Base-by-base conservation (phyloP, 2,329 filamentous ascomycete species). In the Gremmenia infestans region DNA sequence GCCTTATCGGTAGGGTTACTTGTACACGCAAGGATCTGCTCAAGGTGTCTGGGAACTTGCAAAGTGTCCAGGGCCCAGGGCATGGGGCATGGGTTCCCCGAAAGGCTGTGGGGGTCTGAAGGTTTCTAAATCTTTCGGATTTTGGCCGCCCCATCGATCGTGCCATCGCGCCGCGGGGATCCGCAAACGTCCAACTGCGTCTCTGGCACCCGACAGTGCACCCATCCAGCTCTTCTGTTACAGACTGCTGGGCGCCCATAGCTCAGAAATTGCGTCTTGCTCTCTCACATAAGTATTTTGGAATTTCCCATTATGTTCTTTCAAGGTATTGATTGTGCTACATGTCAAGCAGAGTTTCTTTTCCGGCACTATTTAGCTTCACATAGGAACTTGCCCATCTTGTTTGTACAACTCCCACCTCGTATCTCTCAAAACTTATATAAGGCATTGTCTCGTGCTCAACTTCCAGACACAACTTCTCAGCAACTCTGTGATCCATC, bases 211-310 rank as follows among this genome's bases (percentile, higher is more conserved):
- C 37, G 28, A 22, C 17, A 22, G 22, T 22, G 22, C 22, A 45
- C 42, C 42, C 22, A 28, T 32, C 45, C 12, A 22, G 22, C 19
- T 15, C 40, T 56, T 57, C 57, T 60, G 60, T 58, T 59, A 60
- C 60, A 61, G 58, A 61, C 59, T 55, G 46, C 56, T 62, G 56
- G 61, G 59, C 55, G 61, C 58, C 61, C 60, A 62, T 60, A 64
- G 56, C 61, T 64, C 56, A 59, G 48, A 42, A 46, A 49, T 62
- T 35, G 23, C 43, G 17, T 53, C 37, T 42, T 54, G 40, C 52
- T 52, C 48, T 54, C 47, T 57, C 60, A 60, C 56, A 62, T 64
- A 62, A 61, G 59, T 62, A 60, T 58, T 59, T 60, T 62, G 49
- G 58, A 50, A 49, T 56, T 45, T 56, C 55, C 50, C 52, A 53